Base-by-base conservation (phyloP, 768 basidiomycete species). In the Lactarius tabidus region DNA sequence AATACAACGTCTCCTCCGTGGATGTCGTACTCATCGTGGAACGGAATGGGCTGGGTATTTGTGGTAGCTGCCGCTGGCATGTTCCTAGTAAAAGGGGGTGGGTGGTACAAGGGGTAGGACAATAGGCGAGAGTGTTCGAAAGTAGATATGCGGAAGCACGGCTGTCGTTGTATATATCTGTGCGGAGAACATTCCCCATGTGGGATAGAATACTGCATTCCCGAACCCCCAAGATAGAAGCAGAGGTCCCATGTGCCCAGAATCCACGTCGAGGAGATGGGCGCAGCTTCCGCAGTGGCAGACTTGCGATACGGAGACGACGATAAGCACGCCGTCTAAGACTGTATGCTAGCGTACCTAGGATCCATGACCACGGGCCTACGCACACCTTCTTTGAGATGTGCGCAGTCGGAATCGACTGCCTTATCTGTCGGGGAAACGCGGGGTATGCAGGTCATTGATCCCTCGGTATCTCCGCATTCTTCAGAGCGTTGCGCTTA, bases 11-110 rank as follows among this genome's bases (percentile, higher is more conserved):
- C 33, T 33, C 81, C 88, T 0, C 81, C 81, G 0, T 75, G 71
- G 14, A 89, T 71, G 56, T 85, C 89, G 0, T 17, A 1, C 0
- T 78, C 72, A 0, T 72, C 67, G 43, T 77, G 74, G 26, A 60
- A 63, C 35, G 59, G 67, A 38, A 77, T 60, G 0, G 71, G 70
- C 65, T 75, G 69, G n/a, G 31, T 6, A 10, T 43, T 48, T 8
- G 54, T 39, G 31, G 43, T 0, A 4, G 35, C 23, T 10, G 55
- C 3, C 8, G 38, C 31, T 5, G 5, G 14, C 18, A 53, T 48
- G 4, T 33, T 33, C 3, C 3, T 33, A 18, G 10, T 5, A 18
- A 12, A 58, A n/a, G 35, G 51, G 41, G n/a, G n/a, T n/a, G n/a
- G n/a, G n/a, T n/a, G n/a, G n/a, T n/a, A n/a, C n/a, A n/a, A n/a